Percentiles rank a stretch among this genome's conserved stretches.
Conservation (phyloP, 2,329 filamentous ascomycete genomes). For the Calonectria naviculata region DNA sequence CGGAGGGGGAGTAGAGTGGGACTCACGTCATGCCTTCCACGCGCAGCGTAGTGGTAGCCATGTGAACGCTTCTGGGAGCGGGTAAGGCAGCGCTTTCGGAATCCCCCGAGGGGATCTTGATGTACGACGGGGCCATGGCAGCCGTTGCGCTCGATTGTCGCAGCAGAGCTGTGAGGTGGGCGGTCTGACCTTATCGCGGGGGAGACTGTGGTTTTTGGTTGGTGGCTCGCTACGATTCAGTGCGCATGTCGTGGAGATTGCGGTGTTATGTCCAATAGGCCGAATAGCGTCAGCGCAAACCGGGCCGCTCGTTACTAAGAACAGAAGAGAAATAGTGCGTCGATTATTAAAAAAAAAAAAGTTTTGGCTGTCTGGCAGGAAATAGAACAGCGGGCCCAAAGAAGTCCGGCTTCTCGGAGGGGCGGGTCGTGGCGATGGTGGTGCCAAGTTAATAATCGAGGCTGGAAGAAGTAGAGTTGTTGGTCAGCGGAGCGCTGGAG, state of each 20-base stretch:
- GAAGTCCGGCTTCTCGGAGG: constrained; percentile 28
- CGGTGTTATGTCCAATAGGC: constrained; percentile 7
- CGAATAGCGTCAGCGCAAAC: constrained; percentile 6
- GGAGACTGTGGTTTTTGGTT: constrained; percentile 27
- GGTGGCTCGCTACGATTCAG: constrained; percentile 30
- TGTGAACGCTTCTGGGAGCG: constrained; percentile 62
- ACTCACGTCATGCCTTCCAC: constrained; percentile 88
- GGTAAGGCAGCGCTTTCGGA: constrained; percentile 33
- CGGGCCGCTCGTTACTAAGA: constrained; percentile 9
- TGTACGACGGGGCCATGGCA: constrained; percentile 63
- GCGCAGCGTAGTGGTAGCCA: constrained; percentile 91
- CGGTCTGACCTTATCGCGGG: constrained; percentile 6
- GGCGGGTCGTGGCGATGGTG: constrained; percentile 18
- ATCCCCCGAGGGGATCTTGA: constrained; percentile 58
- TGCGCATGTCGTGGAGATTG: constrained; percentile 31
- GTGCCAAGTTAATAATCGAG: constrained; percentile 20
- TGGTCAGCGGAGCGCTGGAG: constrained; percentile 15
- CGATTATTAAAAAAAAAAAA: constrained; percentile 16
- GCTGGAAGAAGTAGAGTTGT: neutral
- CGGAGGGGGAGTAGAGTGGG: constrained; percentile 25
- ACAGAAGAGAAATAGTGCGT: constrained; percentile 25
- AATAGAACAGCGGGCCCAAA: constrained; percentile 2
- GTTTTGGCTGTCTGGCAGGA: neutral
- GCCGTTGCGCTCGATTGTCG: neutral
- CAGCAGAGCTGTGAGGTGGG: neutral